These are phyloP conservation scores for Nemania diffusa DNA, from an alignment of 2,329 filamentous ascomycete species.

Conservation along the genomic window DNA sequence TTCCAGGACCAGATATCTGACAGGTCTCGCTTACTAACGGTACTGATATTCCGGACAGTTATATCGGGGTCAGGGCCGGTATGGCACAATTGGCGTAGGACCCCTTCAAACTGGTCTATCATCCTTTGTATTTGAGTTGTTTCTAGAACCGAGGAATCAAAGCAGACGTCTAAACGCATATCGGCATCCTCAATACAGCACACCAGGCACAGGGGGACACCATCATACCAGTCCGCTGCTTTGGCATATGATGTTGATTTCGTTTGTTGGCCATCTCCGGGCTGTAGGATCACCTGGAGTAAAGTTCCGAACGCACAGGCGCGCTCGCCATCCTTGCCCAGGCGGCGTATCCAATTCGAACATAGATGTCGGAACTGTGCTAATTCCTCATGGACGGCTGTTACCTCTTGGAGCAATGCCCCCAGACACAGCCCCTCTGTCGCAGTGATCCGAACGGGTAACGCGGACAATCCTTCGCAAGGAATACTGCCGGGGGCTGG, in stretches of 20 bases:
- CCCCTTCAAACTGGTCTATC: conserved; percentile 23
- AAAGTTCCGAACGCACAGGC: conserved; percentile 8
- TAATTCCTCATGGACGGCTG: conserved; percentile 11
- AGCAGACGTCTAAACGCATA: conserved; percentile 5
- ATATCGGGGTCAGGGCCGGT: neutral
- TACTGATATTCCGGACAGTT: neutral
- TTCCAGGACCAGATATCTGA: conserved; percentile 14
- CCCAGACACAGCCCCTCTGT: conserved; percentile 9
- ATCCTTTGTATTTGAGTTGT: conserved; percentile 18
- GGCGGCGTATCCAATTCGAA: conserved; percentile 6
- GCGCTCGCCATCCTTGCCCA: neutral
- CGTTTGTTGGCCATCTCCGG: neutral
- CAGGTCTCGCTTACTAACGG: conserved; percentile 1
- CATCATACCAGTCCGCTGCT: conserved; percentile 15
- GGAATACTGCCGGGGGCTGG: conserved; percentile 1
- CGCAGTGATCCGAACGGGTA: conserved; percentile 15
- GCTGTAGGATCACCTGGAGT: conserved; percentile 1
- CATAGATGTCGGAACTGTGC: conserved; percentile 8
- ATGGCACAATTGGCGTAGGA: conserved; percentile 26
- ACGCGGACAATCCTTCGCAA: conserved; percentile 4
- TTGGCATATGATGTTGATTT: conserved; percentile 13
- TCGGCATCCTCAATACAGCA: conserved; percentile 5
- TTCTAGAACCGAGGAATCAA: neutral
- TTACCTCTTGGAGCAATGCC: conserved; percentile 14
- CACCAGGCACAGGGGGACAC: conserved; percentile 12